Evolutionary conservation across 2,329 filamentous ascomycete species (phyloP).

Genomic region (Magnaporthales sp.): DNA sequence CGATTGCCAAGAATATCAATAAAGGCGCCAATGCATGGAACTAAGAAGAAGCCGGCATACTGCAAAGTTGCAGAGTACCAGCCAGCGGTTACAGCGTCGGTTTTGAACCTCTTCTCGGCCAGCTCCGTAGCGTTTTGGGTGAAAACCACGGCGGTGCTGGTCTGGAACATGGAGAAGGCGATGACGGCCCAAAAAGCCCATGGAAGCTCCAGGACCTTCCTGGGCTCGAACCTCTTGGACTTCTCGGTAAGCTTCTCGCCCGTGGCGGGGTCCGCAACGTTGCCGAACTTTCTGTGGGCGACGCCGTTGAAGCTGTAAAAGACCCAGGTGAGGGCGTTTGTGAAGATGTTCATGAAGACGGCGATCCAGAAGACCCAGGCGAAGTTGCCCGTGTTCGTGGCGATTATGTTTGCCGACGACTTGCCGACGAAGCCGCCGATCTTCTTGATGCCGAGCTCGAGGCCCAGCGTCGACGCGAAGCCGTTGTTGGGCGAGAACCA

Average conservation of each 20-base stretch:
- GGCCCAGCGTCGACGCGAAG: conserved; percentile 51
- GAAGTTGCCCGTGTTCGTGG: conserved; percentile 37
- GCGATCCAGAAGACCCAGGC: conserved; percentile 54
- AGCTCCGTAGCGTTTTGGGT: conserved; percentile 48
- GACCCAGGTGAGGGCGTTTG: conserved; percentile 40
- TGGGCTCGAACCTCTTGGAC: conserved; percentile 46
- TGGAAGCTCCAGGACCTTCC: conserved; percentile 46
- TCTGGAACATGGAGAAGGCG: conserved; percentile 49
- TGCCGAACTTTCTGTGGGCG: no score
- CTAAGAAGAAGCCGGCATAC: conserved; percentile 48
- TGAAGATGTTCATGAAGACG: conserved; percentile 57
- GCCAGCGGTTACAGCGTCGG: conserved; percentile 44
- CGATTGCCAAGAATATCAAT: conserved; percentile 20
- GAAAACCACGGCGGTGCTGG: conserved; percentile 45
- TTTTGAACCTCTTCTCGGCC: conserved; percentile 24
- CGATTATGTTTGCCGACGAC: conserved; percentile 13
- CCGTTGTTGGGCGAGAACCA: conserved; percentile 55
- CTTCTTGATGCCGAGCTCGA: conserved; percentile 53
- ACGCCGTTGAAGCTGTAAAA: conserved; percentile 41
- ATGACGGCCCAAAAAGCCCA: conserved; percentile 52
- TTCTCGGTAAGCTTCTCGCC: conserved; percentile 52
- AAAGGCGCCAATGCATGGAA: conserved; percentile 40
- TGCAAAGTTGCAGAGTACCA: conserved; percentile 52
- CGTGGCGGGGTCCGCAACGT: conserved; percentile 40
- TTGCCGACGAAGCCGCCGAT: conserved; percentile 53